phyloP scores from a whole-genome alignment of 768 basidiomycete genomes.

The Psilocybe sp. region DNA sequence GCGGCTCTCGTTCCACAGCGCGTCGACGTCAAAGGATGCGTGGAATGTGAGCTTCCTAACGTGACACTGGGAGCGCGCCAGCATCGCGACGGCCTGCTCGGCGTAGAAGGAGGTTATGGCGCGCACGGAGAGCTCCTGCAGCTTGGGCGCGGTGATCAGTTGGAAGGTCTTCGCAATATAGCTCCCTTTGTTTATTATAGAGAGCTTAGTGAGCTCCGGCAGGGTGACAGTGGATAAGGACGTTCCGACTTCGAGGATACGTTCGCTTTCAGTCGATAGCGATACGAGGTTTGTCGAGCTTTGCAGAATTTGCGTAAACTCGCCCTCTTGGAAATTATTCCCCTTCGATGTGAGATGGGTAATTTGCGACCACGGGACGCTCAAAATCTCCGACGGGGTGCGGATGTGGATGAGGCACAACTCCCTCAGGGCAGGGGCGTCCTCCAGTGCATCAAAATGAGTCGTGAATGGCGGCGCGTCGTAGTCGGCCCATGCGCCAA shows the following conservation, averaged over 20 bases:
- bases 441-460: constrained; percentile 16
- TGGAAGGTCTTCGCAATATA: constrained; percentile 20
- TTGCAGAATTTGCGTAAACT: constrained; percentile 19
- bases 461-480: constrained; percentile 1
- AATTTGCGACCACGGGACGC: constrained; percentile 22
- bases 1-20: constrained; percentile 21
- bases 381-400: constrained; percentile 15
- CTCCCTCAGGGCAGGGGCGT: constrained; percentile 16
- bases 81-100: constrained; percentile 15
- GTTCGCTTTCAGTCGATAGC: constrained; percentile 18
- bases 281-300: constrained; percentile 11
- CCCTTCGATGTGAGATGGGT: constrained; percentile 14
- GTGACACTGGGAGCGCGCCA: constrained; percentile 14
- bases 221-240: constrained; percentile 12
- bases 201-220: constrained; percentile 15
- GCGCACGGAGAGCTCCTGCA: constrained; percentile 14
- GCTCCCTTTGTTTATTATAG: constrained; percentile 19
- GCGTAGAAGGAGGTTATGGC: constrained; percentile 13
- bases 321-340: constrained; percentile 19
- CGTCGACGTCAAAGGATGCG: constrained; percentile 13
- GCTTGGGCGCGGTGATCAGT: constrained; percentile 19
- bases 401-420: constrained; percentile 11
- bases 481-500: constrained; percentile 6
- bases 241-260: constrained; percentile 19
- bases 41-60: constrained; percentile 12